phyloP scores from a whole-genome alignment of 2,329 filamentous ascomycete species.

The Botrytis pseudocinerea region DNA sequence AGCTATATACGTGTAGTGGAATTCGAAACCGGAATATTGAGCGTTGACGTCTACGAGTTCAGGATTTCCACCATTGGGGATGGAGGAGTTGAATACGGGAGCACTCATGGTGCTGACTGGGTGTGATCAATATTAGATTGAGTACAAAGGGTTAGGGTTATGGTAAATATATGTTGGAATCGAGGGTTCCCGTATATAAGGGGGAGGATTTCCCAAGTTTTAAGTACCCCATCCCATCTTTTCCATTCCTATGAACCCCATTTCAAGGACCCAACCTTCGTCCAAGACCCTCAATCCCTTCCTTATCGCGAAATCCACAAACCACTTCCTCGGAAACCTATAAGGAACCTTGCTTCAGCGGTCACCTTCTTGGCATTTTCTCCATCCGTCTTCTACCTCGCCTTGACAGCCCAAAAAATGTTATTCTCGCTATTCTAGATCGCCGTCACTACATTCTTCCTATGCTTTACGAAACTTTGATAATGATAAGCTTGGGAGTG shows the following conservation, averaged over 20 bases:
- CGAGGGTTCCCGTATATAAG: background rate
- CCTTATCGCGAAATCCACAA: background rate
- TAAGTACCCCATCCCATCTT: background rate
- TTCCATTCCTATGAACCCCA: background rate
- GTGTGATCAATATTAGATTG: background rate
- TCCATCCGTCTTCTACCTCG: background rate
- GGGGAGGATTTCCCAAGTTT: background rate
- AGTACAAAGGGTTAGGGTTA: background rate
- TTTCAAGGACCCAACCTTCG: background rate
- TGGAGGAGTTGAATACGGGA: conserved; percentile 35
- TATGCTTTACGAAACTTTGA: background rate
- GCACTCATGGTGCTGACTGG: background rate
- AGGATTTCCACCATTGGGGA: conserved; percentile 56
- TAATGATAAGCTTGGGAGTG: background rate
- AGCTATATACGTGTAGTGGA: conserved; percentile 60
- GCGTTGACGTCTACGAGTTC: conserved; percentile 51
- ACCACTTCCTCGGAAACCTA: background rate
- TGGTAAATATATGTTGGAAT: background rate
- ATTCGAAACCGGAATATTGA: conserved; percentile 60
- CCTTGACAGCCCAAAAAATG: background rate
- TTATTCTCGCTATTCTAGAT: background rate
- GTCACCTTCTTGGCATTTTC: background rate
- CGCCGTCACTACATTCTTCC: background rate
- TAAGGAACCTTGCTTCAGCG: background rate
- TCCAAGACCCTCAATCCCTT: background rate